Evolutionary conservation across 177 flowering plant genomes (phyloP).

Genomic region (Vitis hybrid): DNA sequence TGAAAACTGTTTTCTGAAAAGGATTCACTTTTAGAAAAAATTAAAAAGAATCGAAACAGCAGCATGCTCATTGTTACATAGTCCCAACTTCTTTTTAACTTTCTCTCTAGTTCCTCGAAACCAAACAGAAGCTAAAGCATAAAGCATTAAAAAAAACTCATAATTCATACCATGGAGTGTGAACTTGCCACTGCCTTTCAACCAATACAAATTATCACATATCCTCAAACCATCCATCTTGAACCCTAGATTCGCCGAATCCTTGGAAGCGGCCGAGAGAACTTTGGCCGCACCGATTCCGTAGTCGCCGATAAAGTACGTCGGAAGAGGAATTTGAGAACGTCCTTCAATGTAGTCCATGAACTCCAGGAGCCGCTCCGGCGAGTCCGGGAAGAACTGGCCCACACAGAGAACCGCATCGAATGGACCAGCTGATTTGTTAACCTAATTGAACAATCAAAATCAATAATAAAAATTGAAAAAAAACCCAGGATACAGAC

Average conservation of each 20-base stretch:
- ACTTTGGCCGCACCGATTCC: conserved; percentile 72
- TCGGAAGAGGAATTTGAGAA: conserved; percentile 62
- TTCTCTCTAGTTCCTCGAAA: neutral
- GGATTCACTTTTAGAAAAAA: too few relatives aligned
- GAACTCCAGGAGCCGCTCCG: conserved; percentile 64
- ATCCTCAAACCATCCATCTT: conserved; percentile 83
- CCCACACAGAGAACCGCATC: conserved; percentile 90
- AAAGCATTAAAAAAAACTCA: neutral
- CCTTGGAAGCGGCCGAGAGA: conserved; percentile 45
- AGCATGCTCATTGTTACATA: too few relatives aligned
- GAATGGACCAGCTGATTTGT: conserved; percentile 90
- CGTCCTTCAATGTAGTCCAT: conserved; percentile 62
- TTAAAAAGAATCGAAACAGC: too few relatives aligned
- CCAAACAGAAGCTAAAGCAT: neutral
- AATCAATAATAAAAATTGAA: neutral
- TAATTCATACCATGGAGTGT: conserved; percentile 49
- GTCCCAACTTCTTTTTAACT: neutral
- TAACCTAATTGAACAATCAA: conserved; percentile 54
- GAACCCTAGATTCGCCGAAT: conserved; percentile 58
- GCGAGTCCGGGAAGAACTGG: conserved; percentile 87
- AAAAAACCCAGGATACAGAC: conserved; percentile 10
- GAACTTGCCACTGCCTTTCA: conserved; percentile 93
- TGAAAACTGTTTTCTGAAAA: too few relatives aligned
- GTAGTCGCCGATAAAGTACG: conserved; percentile 90
- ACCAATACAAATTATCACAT: conserved; percentile 73